Evolutionary conservation across 495 filamentous ascomycete species (phyloP), one percentile per base, ranked within the genome.

Genomic region (Amorphotheca resinae): DNA sequence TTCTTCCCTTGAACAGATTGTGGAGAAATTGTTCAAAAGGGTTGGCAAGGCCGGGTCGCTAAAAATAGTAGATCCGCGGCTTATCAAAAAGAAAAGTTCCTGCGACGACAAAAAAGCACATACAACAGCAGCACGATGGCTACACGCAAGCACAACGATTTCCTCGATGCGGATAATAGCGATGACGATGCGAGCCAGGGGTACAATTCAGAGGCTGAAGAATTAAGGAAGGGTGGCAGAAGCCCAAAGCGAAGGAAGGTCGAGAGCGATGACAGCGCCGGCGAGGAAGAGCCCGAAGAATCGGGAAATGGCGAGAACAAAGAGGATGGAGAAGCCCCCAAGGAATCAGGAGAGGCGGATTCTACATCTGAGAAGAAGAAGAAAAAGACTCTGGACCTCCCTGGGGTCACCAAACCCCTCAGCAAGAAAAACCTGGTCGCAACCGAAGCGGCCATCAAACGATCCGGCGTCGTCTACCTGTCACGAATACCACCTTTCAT

Each of bases 401-500:
- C 67, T 6, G 64, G 57, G 34, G 42, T 66, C 12, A 57, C 64
- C 17, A 68, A 69, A 45, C 67, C 73, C 6, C 57, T 79, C 15
- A 69, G 61, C 12, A 73, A 72, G 38, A 77, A 73, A 57, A 76
- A 74, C 45, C 67, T 82, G 40, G 64, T 73, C n/a, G 64, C 63
- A 14, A 69, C 70, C 12, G 72, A 73, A 42, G 63, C 63, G 28
- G 72, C 73, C 7, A 65, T 75, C 38, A 70, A 69, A 31, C 74
- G 70, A 51, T 80, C 81, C 0, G 88, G 88, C 28, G 79, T 95
- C 3, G 64, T 95, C 38, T 96, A 95, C 57, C 66, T 96, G 40
- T 93, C 86, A 2, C 82, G 88, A 33, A 72, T 95, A 17, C 91
- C 93, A 16, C 91, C 91, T 6, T 95, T 93, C 61, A 86, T 98